Evolutionary conservation across 331 rosid genomes (phyloP), one percentile per base, ranked within the genome.

Genomic region (Prunus yedoensis): DNA sequence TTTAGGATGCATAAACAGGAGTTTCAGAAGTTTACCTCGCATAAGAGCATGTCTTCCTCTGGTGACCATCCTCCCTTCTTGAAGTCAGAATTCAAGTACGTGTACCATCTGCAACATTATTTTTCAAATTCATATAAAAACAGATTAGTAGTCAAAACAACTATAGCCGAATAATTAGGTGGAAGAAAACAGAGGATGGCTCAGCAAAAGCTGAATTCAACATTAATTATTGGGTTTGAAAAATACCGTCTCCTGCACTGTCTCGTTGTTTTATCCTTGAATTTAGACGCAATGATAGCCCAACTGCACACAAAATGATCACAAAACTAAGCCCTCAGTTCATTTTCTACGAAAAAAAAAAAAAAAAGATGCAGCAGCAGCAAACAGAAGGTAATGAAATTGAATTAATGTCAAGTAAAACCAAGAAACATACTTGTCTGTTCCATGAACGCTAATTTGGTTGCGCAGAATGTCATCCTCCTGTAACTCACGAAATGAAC

Each of bases 11-110:
- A 56, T 25, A 11, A 76, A 54, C 75, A 65, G 41, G 20, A 38
- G 62, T 13, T 68, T 30, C 17, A 70, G 75, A 64, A 80, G 38
- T 4, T 57, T 87, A 95, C 99, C 97, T 95, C 97, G 65, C 99
- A 95, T 69, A 95, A 91, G 79, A 95, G 97, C 84, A 89, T 75
- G 76, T 92, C 99, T 87, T 95, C 99, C 63, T 95, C 99, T 7
- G 94, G 97, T 23, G 99, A 90, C 99, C 99, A 95, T 10, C 99
- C 99, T 52, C 99, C 99, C 87, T 92, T 95, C 88, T 95, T 95
- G 90, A 95, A 95, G 78, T 92, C 97, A 62, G 99, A 95, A 89
- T 95, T 95, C 88, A 95, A 87, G 77, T 95, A 95, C 9, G 99
- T 95, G 88, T 89, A 95, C 99, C 99, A 95, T 82, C 99, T 95